Percentiles rank a stretch among this genome's conserved stretches.
These are phyloP conservation scores for Chlorophyllum brunneum DNA, from an alignment of 768 basidiomycete species.

Conservation along the genomic window DNA sequence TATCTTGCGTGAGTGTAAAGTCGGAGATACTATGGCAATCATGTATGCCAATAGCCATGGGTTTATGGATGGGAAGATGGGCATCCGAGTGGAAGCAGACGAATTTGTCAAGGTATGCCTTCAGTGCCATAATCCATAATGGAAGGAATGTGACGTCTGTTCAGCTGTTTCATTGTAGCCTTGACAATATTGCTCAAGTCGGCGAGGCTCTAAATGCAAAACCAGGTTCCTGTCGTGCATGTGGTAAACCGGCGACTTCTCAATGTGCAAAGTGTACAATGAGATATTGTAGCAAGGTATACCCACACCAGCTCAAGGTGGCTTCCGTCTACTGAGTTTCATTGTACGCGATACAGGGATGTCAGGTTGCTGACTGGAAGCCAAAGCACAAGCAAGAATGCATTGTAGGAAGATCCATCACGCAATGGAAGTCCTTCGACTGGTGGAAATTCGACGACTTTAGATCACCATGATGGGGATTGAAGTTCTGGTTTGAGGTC, in stretches of 20 bases:
- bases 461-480: background rate
- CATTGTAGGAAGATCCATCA: background rate
- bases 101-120: constrained; percentile 2
- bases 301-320: no score
- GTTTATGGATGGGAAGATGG: constrained; percentile 16
- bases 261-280: constrained; percentile 7
- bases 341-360: background rate
- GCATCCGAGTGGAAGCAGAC: constrained; percentile 11
- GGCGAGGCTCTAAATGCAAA: background rate
- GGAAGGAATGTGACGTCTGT: background rate
- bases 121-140: background rate
- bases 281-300: constrained; percentile 10
- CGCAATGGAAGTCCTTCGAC: constrained; percentile 5
- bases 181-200: background rate
- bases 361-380: constrained; percentile 9
- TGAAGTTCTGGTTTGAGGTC: no score
- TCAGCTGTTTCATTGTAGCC: constrained; percentile 2
- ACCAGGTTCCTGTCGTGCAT: constrained; percentile 1
- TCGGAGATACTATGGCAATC: constrained; percentile 15
- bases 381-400: constrained; percentile 11
- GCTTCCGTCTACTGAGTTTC: background rate
- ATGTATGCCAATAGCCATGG: constrained; percentile 17
- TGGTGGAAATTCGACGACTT: constrained; percentile 5
- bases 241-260: constrained; percentile 1
- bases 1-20: constrained; percentile 5